Evolutionary conservation across 352 stramenopile genomes (phyloP).

Genomic region (Phytopythium boreale): DNA sequence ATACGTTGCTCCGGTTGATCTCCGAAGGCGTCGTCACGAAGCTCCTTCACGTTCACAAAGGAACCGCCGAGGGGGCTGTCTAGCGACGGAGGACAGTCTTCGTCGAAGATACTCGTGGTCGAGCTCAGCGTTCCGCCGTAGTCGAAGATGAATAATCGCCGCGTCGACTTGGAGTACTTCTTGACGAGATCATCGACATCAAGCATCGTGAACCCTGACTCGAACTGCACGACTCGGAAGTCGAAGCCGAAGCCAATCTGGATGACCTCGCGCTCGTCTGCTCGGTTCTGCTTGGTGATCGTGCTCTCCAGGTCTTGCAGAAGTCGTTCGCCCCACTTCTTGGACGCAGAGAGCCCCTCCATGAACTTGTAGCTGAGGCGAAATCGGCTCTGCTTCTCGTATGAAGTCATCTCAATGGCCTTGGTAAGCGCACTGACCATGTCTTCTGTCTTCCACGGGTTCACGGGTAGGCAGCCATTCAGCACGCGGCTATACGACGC

Average conservation of each 20-base stretch:
- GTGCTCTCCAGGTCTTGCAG: conserved; percentile 93
- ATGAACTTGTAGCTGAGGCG: conserved; percentile 89
- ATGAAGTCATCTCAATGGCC: conserved; percentile 70
- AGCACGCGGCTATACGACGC: conserved; percentile 95
- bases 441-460: conserved; percentile 95
- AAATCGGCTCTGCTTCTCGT: conserved; percentile 72
- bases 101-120: conserved; percentile 60
- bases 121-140: conserved; percentile 96
- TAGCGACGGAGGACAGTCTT: conserved; percentile 53
- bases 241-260: conserved; percentile 94
- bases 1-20: conserved; percentile 28
- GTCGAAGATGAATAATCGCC: conserved; percentile 95
- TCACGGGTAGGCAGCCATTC: conserved; percentile 95
- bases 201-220: conserved; percentile 91
- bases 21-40: conserved; percentile 6
- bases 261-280: conserved; percentile 63
- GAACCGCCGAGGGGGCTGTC: background rate
- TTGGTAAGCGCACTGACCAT: conserved; percentile 69
- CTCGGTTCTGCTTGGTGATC: conserved; percentile 33
- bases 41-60: background rate
- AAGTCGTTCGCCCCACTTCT: conserved; percentile 93
- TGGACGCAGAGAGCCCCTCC: conserved; percentile 50
- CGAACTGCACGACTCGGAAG: conserved; percentile 95
- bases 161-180: conserved; percentile 51
- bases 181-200: conserved; percentile 88